These are phyloP conservation scores for Malus hybrid DNA, from an alignment of 331 rosid species.

Conservation along the genomic window DNA sequence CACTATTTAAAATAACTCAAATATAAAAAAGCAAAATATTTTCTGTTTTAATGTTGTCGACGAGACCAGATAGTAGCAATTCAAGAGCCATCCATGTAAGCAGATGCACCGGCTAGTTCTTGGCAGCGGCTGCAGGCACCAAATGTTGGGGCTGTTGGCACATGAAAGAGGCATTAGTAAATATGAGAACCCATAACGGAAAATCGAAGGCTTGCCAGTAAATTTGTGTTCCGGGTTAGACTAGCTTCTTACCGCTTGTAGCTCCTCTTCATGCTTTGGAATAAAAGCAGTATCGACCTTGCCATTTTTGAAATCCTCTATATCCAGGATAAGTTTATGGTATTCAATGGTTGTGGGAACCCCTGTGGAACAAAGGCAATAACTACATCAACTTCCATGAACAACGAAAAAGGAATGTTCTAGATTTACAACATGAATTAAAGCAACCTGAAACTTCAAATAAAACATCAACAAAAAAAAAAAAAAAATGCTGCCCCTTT, in stretches of 20 bases:
- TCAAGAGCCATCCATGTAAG: conserved; percentile 1
- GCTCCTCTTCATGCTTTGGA: conserved; percentile 87
- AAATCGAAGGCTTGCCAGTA: not conserved
- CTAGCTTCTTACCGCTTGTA: conserved; percentile 51
- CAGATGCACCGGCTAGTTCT: conserved; percentile 13
- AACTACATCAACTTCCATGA: not conserved
- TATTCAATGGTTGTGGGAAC: conserved; percentile 97
- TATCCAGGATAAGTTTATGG: conserved; percentile 90
- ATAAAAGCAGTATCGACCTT: conserved; percentile 94
- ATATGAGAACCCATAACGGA: not conserved
- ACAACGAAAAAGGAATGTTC: not conserved
- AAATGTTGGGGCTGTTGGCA: conserved; percentile 28
- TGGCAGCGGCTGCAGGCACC: conserved; percentile 12
- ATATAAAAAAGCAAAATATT: not conserved
- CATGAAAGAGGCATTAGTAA: not conserved
- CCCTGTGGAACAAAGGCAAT: conserved; percentile 41
- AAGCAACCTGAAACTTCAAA: not conserved
- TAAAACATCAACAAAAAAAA: not conserved
- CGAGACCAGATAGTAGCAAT: not conserved
- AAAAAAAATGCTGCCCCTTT: not conserved
- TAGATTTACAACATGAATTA: not conserved
- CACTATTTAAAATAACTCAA: not conserved
- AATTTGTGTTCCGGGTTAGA: not conserved
- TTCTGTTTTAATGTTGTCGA: not conserved
- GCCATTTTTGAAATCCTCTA: conserved; percentile 90